A percentile compares a stretch with the other conserved stretches of the same genome.
These are phyloP conservation scores for Talaromyces atroroseus DNA, from an alignment of 2,329 filamentous ascomycete genomes.

Conservation along the genomic window DNA sequence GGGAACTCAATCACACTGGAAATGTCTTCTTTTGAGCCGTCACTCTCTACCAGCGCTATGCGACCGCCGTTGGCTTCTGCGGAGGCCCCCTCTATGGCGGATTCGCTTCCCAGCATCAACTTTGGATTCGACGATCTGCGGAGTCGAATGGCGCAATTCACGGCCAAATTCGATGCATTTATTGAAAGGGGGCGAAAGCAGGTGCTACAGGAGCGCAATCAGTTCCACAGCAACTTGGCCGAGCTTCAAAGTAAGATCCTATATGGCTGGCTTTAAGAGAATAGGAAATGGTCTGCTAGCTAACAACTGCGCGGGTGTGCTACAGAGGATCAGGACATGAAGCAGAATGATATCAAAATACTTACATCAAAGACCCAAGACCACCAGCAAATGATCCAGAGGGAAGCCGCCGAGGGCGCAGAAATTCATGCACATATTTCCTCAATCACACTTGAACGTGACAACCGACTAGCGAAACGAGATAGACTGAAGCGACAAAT, in stretches of 20 bases:
- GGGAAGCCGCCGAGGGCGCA: conserved; percentile 56
- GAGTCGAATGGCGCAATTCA: conserved; percentile 92
- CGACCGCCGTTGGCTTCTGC: conserved; percentile 48
- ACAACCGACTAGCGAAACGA: conserved; percentile 50
- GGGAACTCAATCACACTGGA: conserved; percentile 1
- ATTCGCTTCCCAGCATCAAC: conserved; percentile 76
- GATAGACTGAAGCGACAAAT: conserved; percentile 55
- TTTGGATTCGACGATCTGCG: conserved; percentile 95
- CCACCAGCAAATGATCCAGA: conserved; percentile 52
- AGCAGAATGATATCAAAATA: conserved; percentile 81
- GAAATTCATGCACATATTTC: conserved; percentile 59
- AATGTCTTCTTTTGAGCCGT: conserved; percentile 51
- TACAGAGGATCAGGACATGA: conserved; percentile 84
- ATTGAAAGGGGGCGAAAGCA: conserved; percentile 87
- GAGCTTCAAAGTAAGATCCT: conserved; percentile 70
- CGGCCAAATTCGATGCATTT: conserved; percentile 81
- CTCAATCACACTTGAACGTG: conserved; percentile 52
- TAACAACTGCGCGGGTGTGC: background rate
- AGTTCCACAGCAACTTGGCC: conserved; percentile 83
- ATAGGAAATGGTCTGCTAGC: background rate
- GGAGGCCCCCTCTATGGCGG: conserved; percentile 56
- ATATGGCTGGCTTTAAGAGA: background rate
- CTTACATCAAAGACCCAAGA: conserved; percentile 51
- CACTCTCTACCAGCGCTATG: conserved; percentile 50
- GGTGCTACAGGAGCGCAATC: conserved; percentile 86